Conservation (phyloP, 2,329 filamentous ascomycete species). For the Colletotrichum sidae region DNA sequence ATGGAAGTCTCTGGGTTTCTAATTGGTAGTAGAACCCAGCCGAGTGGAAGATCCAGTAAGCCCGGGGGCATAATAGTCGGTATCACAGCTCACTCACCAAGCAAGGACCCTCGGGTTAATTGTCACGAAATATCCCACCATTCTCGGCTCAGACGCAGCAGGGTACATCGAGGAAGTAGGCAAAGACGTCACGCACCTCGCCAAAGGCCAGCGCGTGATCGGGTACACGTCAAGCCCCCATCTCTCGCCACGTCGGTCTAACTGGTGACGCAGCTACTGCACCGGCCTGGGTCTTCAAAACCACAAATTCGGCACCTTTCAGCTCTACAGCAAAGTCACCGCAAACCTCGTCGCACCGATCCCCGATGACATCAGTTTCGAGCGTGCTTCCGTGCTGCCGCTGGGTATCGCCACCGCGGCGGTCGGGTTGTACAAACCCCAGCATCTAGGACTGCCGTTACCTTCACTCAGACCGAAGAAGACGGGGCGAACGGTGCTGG, state of each 20-base stretch:
- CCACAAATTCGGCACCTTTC: slow-evolving; percentile 12
- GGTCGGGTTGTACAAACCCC: slow-evolving; percentile 39
- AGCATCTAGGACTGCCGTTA: slow-evolving; percentile 35
- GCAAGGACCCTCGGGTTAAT: fast-evolving
- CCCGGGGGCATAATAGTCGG: fast-evolving
- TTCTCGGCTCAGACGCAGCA: slow-evolving; percentile 39
- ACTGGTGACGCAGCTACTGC: neutral
- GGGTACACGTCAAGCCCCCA: neutral
- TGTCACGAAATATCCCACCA: slow-evolving; percentile 20
- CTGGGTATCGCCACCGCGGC: slow-evolving; percentile 36
- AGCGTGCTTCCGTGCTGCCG: slow-evolving; percentile 32
- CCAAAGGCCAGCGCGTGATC: slow-evolving; percentile 41
- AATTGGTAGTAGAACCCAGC: neutral
- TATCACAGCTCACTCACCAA: neutral
- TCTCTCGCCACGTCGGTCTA: neutral
- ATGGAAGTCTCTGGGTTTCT: no score
- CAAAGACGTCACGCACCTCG: slow-evolving; percentile 38
- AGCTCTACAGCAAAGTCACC: slow-evolving; percentile 18
- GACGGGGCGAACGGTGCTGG: slow-evolving; percentile 36
- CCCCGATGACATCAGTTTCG: slow-evolving; percentile 12
- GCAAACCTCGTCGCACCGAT: slow-evolving; percentile 10
- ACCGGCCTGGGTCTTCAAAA: slow-evolving; percentile 5
- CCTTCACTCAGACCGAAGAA: slow-evolving; percentile 3
- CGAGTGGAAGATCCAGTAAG: slow-evolving; percentile 19
- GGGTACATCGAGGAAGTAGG: slow-evolving; percentile 42